Base-by-base conservation (phyloP, 164 flowering plant genomes). In the Kalanchoe fedtschenkoi region DNA sequence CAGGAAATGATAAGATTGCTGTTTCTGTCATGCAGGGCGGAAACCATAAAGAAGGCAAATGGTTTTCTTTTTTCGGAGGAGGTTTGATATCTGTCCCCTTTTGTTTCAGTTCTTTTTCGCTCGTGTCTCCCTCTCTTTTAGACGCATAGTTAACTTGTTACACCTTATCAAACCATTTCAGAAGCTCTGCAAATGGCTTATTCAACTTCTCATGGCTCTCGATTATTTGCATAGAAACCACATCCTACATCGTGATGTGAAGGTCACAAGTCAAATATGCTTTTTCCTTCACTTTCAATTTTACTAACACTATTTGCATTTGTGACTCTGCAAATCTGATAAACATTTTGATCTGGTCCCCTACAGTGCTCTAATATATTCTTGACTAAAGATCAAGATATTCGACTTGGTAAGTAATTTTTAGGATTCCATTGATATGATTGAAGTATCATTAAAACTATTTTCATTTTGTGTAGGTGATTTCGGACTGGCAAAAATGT, bases 241-340 rank as follows among this genome's bases (percentile, higher is more conserved):
- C 70, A 78, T 95, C 76, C 91, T 95, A 68, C 99, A 95, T 74
- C 97, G 99, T 61, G 99, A 95, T 82, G 99, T 95, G 68, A 95
- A 95, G 96, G 99, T 95, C 47, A 66, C 32, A 51, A 96, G 99
- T 95, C 47, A 66, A 16, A 51, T 51, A 24, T 26, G 56, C 32
- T 10, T 24, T 43, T 26, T n/a, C 26, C 28, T 47, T 8, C 22
- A 28, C 32, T 26, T 51, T 4, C 3, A 26, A 24, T 43, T 26
- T 82, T 76, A 60, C 58, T 61, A 64, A 42, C 21, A 47, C 64
- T 70, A 58, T 14, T 17, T 44, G 30, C 47, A 34, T 30, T 42
- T 65, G 19, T 51, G 13, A 51, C 56, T 26, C 13, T 3, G 56
- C 56, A 11, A 24, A 24, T 51, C 6, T n/a, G n/a, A 51, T 26